Evolutionary conservation across 352 stramenopile species (phyloP), one percentile per base, ranked within the genome.

Genomic region (Pythium scleroteichum): DNA sequence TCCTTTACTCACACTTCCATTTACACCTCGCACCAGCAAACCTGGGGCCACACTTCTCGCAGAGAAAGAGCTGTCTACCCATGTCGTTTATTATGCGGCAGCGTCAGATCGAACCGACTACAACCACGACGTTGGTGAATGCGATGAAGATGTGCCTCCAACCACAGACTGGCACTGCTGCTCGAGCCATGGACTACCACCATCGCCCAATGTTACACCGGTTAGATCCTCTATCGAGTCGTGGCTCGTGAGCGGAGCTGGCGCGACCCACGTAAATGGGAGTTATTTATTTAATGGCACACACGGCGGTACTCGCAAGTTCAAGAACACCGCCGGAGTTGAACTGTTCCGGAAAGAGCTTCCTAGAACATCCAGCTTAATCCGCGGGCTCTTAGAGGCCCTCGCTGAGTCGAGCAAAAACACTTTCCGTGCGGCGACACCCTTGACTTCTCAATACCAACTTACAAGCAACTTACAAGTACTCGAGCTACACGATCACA

Each of bases 291-390:
- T 76, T 4, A 84, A 49, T 46, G 84, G 84, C n/a, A 52, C 70
- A 0, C 79, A 89, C 45, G 77, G 88, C 23, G 47, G 59, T 13
- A 75, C 72, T 4, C 40, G 52, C 17, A 82, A 73, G 55, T 93
- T 91, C 59, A 93, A 86, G 62, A 87, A 74, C 8, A 53, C 81
- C 0, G 54, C 70, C 23, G 84, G 84, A 0, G 67, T 91, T 6
- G 84, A 93, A 52, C 68, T 93, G 4, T 93, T 93, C 58, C 76
- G 84, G 4, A 93, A 91, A 29, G 65, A 69, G 39, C 49, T 92
- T 0, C 71, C 73, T 19, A 64, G 74, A 22, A 65, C 66, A 10
- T 87, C 81, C 2, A 77, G 61, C 10, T 62, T 93, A 4, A 66
- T 73, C 6, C 59, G 75, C n/a, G 58, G 64, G 14, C 56, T 90